Conservation (phyloP, 257 asterid species). For the Lycium ferocissimum region DNA sequence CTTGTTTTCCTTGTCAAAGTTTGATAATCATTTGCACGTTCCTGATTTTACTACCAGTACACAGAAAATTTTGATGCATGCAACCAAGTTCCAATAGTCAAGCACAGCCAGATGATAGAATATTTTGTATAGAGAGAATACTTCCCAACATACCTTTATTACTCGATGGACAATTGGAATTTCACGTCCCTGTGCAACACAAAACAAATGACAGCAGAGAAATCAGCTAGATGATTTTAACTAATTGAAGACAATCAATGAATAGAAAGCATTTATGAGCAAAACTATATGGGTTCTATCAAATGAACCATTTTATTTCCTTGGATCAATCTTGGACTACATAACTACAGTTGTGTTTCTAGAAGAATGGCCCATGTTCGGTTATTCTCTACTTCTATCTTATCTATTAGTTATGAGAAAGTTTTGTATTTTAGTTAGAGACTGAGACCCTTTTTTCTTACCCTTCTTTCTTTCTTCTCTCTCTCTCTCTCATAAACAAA, state of each 20-base stretch:
- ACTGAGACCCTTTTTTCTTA: too few species aligned
- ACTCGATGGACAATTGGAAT: slow-evolving; percentile 99
- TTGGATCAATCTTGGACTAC: background rate
- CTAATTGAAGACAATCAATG: background rate
- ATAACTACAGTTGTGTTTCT: background rate
- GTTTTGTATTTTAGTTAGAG: too few species aligned
- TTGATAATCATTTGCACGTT: background rate
- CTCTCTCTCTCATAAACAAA: background rate
- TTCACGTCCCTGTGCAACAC: slow-evolving; percentile 84
- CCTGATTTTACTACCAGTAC: background rate
- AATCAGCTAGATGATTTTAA: slow-evolving; percentile 2
- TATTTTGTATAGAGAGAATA: background rate
- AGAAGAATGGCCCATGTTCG: background rate
- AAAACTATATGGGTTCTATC: background rate
- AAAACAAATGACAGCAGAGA: background rate
- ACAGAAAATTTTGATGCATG: background rate
- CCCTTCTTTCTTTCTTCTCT: too few species aligned
- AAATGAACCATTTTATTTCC: background rate
- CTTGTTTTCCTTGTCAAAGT: background rate
- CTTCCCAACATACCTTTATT: slow-evolving; percentile 66
- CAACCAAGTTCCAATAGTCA: slow-evolving; percentile 25
- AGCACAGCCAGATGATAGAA: slow-evolving; percentile 2
- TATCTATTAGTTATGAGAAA: too few species aligned
- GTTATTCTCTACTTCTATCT: background rate
- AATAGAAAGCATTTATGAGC: background rate